Evolutionary conservation across 139 green algal genomes (phyloP), one percentile per base, ranked within the genome.

Genomic region (Coccomyxa sp.): DNA sequence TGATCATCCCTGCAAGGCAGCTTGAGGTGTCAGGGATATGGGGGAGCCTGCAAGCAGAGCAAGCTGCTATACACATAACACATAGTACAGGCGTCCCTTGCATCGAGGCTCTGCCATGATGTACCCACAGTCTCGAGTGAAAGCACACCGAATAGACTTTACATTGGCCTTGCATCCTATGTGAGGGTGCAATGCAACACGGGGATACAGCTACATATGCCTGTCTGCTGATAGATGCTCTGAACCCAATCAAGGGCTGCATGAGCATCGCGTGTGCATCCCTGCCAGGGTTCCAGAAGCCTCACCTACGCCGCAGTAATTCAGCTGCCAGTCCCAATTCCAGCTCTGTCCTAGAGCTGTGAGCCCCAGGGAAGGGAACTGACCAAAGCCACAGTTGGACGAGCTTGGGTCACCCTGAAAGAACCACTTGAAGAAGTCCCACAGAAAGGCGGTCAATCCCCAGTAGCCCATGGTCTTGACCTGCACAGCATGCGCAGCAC

Each of bases 1-100:
- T 80, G 41, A 85, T 82, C 81, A 85, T 85, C 38, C 83, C 74
- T 71, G 64, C 64, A 71, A 29, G 14, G 16, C 44, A 58, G 44
- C n/a, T n/a, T n/a, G n/a, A n/a, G n/a, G n/a, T n/a, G n/a, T n/a
- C n/a, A n/a, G n/a, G n/a, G n/a, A n/a, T n/a, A n/a, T n/a, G n/a
- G n/a, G n/a, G n/a, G n/a, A n/a, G n/a, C n/a, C n/a, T n/a, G n/a
- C 50, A 64, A 22, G 50, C 50, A 64, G 50, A 14, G 14, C 50
- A 64, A 3, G 50, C 50, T 5, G 5, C 22, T 64, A 4, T 10
- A 64, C 3, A 64, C 50, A 64, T 64, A 22, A 18, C 50, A 64
- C 2, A 64, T 3, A 6, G 27, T 31, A 64, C 5, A 22, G 22
- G 2, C 22, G 50, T 64, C 18, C 50, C 22, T 64, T 7, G 50